Percentiles rank a stretch among this genome's conserved stretches.
These are phyloP conservation scores for Trichoderma lentiforme DNA, from an alignment of 2,329 filamentous ascomycete species.

Conservation along the genomic window DNA sequence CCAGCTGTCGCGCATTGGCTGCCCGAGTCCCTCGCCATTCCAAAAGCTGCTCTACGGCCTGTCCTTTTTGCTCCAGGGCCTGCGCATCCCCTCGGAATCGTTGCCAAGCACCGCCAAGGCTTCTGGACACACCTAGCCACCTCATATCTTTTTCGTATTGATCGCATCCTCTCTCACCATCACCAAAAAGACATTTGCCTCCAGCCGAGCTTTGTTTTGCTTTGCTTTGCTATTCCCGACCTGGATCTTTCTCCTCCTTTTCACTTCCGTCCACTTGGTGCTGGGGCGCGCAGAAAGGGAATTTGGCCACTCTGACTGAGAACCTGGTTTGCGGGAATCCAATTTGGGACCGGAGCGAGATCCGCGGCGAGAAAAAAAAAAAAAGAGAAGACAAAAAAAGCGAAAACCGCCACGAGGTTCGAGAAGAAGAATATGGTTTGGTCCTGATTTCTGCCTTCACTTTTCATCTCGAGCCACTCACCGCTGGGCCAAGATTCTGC, in stretches of 20 bases:
- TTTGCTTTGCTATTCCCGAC: neutral
- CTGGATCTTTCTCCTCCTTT: neutral
- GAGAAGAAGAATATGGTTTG: neutral
- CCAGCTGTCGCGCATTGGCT: neutral
- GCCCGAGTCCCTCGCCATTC: neutral
- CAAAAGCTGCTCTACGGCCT: neutral
- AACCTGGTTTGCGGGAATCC: neutral
- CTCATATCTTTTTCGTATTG: neutral
- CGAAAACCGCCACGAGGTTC: neutral
- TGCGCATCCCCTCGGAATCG: neutral
- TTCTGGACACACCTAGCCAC: neutral
- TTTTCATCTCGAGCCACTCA: neutral
- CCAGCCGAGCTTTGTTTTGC: neutral
- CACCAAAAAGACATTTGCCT: neutral
- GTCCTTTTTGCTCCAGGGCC: neutral
- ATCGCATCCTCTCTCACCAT: neutral
- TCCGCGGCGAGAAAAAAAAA: neutral
- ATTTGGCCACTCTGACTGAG: neutral
- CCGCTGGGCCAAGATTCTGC: neutral
- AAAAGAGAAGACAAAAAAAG: neutral
- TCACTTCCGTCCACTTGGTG: neutral
- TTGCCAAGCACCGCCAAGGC: slow-evolving; percentile 1
- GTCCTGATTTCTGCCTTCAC: neutral
- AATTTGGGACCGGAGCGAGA: neutral
- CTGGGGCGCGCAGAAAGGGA: neutral